Evolutionary conservation across 2,329 filamentous ascomycete species (phyloP).

Genomic region (Reticulascus tulasneorum): DNA sequence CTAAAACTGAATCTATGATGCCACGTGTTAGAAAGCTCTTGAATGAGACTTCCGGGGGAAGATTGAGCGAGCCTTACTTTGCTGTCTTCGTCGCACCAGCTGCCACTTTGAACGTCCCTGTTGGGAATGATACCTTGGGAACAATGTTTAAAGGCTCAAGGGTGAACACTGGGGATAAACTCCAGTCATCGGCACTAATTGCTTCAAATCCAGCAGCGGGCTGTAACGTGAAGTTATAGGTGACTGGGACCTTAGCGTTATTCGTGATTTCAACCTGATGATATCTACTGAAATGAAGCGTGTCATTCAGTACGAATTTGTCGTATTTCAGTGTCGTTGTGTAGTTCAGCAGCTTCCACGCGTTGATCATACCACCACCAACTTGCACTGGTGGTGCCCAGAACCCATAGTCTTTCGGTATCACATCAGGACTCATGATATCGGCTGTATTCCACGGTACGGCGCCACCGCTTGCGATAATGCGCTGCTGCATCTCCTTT

Average conservation of each 20-base stretch:
- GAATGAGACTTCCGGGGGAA: no score
- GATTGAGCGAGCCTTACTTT: no score
- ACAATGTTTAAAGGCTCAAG: conserved; percentile 1
- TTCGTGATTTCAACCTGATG: conserved; percentile 28
- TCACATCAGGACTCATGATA: conserved; percentile 15
- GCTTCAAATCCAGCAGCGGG: conserved; percentile 32
- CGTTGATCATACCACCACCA: conserved; percentile 37
- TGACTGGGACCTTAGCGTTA: conserved; percentile 24
- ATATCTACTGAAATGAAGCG: conserved; percentile 28
- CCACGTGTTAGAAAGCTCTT: no score
- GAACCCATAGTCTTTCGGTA: conserved; percentile 13
- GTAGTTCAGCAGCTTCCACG: conserved; percentile 34
- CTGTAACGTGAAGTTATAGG: conserved; percentile 24
- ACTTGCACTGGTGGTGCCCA: conserved; percentile 30
- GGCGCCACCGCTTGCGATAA: conserved; percentile 25
- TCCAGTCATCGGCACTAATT: conserved; percentile 11
- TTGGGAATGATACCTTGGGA: conserved; percentile 2
- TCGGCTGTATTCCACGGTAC: conserved; percentile 19
- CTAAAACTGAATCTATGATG: no score
- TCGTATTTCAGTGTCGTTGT: conserved; percentile 31
- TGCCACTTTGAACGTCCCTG: conserved; percentile 13
- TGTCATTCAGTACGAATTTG: conserved; percentile 40
- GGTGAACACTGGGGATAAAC: conserved; percentile 5
- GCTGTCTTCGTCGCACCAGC: conserved; percentile 18
- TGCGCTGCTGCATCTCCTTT: conserved; percentile 21